phyloP scores from a whole-genome alignment of 176 grass and related monocot genomes.

The Poa pratensis region DNA sequence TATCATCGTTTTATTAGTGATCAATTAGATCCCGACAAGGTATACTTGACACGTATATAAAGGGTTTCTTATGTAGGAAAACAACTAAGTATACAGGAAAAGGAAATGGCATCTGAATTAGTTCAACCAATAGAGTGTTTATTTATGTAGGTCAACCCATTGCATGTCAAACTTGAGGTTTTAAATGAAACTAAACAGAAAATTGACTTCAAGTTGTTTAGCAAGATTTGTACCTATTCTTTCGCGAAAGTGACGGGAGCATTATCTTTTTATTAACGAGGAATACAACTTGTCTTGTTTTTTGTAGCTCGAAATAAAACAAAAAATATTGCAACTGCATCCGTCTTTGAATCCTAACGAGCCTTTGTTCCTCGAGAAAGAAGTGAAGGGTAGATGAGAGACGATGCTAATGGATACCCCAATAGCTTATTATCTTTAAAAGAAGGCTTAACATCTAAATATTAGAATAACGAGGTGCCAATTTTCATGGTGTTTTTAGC shows the following conservation, averaged over 20 bases:
- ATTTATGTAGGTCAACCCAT: conserved; percentile 24
- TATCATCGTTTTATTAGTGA: not conserved
- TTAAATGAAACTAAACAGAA: not conserved
- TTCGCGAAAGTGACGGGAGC: not conserved
- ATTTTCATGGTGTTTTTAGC: not conserved
- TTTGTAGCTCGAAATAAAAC: not conserved
- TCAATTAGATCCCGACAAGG: not conserved
- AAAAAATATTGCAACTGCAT: not conserved
- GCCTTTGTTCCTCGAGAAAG: not conserved
- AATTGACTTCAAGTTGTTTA: not conserved
- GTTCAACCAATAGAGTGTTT: not conserved
- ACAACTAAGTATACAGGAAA: not conserved
- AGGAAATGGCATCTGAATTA: not conserved
- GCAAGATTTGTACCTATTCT: not conserved
- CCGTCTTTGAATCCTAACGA: not conserved
- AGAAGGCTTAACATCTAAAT: not conserved
- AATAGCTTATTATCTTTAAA: not conserved
- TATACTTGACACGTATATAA: not conserved
- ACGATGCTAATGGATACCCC: not conserved
- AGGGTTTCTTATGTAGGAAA: not conserved
- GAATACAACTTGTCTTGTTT: not conserved
- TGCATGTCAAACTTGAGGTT: conserved; percentile 19
- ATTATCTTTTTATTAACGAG: not conserved
- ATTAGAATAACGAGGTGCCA: not conserved
- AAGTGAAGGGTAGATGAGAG: not conserved